Evolutionary conservation across 2,329 filamentous ascomycete species (phyloP), one percentile per base, ranked within the genome.

Genomic region (Aspergillus niger): DNA sequence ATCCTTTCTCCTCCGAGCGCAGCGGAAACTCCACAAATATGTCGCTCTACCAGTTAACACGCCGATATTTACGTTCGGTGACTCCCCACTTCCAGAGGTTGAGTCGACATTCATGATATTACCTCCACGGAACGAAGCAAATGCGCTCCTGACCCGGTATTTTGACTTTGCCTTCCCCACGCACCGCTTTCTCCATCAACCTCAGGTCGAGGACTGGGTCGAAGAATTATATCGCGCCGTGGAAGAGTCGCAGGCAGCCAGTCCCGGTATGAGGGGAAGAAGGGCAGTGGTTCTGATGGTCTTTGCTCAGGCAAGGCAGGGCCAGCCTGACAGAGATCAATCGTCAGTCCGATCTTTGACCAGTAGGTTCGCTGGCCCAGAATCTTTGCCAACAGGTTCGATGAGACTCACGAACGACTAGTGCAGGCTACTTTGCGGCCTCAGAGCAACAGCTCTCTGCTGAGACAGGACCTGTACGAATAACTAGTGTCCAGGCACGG

Each of bases 211-310:
- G 44, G 32, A 38, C 6, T 68, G 64, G 64, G 48, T 66, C n/a
- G 61, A 63, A 5, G 58, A 61, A 26, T 65, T 68, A 26, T 68
- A 68, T 36, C 7, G 43, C 2, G 30, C 49, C 39, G 32, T 60
- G n/a, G 43, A 54, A 15, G 49, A 44, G 5, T 30, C 58, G 1
- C 43, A 63, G 8, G 10, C 49, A 5, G 39, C 44, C 2, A 57
- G 38, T 7, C 57, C 60, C 8, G 63, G 63, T 3, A 51, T 47
- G 8, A 51, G 60, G 48, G 63, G 57, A 26, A 59, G 55, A 80
- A 74, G 78, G 1, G 82, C 82, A 0, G 65, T 84, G 20, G 69
- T 86, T 1, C 78, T 85, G 38, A 79, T 85, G 68, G 79, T 84
- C 1, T 81, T 86, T 63, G 84, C 84, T 0, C 82, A 84, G 20